phyloP scores from a whole-genome alignment of 352 stramenopile genomes.

The Phytopythium oedochilum region DNA sequence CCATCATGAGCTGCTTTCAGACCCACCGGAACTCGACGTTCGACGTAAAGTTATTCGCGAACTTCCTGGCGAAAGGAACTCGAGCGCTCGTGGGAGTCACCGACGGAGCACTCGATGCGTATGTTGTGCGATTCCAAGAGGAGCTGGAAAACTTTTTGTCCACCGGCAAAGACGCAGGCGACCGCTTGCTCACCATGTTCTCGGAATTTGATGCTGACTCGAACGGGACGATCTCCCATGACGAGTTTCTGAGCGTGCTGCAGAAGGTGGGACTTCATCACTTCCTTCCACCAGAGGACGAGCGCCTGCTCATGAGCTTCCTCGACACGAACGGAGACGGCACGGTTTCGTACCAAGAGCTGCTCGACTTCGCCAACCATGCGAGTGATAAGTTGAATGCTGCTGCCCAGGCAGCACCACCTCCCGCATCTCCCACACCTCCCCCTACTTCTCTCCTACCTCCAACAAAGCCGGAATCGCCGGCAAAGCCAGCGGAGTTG shows the following conservation, averaged over 20 bases:
- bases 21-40: constrained; percentile 33
- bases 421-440: constrained; percentile 6
- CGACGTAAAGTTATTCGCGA: constrained; percentile 44
- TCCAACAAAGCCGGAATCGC: constrained; percentile 3
- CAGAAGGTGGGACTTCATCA: constrained; percentile 54
- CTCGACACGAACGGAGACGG: constrained; percentile 62
- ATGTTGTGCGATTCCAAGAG: constrained; percentile 51
- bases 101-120: constrained; percentile 38
- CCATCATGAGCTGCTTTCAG: constrained; percentile 53
- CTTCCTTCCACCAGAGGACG: constrained; percentile 58
- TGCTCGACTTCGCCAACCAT: constrained; percentile 57
- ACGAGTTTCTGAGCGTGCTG: constrained; percentile 66
- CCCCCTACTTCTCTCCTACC: constrained; percentile 2
- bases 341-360: constrained; percentile 56
- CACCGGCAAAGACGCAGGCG: constrained; percentile 46
- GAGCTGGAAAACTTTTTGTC: constrained; percentile 53
- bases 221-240: constrained; percentile 48
- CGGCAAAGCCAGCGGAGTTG: constrained; percentile 11
- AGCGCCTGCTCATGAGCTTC: constrained; percentile 61
- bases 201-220: constrained; percentile 46
- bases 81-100: constrained; percentile 38
- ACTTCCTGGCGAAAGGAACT: constrained; percentile 47
- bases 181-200: constrained; percentile 42
- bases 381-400: constrained; percentile 34
- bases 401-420: neutral